Percentiles rank a stretch among this genome's conserved stretches.
These are phyloP conservation scores for Aspergillus felis DNA, from an alignment of 2,329 filamentous ascomycete species.

Conservation along the genomic window DNA sequence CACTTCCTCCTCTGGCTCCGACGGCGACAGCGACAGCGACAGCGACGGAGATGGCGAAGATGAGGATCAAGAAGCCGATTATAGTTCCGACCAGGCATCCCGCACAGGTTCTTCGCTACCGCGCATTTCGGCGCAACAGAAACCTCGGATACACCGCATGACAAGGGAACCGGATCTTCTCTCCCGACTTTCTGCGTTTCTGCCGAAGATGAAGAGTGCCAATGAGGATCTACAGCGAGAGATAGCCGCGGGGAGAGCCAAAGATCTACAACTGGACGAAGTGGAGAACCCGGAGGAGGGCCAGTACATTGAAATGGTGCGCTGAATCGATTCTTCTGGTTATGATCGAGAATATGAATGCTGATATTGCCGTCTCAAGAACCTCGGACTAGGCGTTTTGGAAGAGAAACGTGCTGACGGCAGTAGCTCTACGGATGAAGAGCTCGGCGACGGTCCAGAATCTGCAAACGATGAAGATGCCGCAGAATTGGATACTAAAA, in stretches of 20 bases:
- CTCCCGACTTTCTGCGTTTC: constrained; percentile 37
- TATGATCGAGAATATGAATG: background rate
- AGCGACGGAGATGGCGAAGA: constrained; percentile 18
- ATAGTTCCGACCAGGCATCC: constrained; percentile 2
- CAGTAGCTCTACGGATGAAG: constrained; percentile 15
- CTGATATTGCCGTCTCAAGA: constrained; percentile 20
- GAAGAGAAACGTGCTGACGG: constrained; percentile 33
- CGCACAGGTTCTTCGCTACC: constrained; percentile 16
- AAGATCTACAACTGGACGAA: constrained; percentile 33
- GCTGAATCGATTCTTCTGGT: constrained; percentile 6
- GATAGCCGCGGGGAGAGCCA: constrained; percentile 31
- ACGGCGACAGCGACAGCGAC: constrained; percentile 23
- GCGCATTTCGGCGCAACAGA: constrained; percentile 26
- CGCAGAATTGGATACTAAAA: constrained; percentile 10
- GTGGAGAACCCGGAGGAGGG: constrained; percentile 29
- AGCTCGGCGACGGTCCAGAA: constrained; percentile 10
- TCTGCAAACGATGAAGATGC: constrained; percentile 8
- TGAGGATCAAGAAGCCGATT: constrained; percentile 5
- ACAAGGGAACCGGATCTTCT: constrained; percentile 27
- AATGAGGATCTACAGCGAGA: constrained; percentile 40
- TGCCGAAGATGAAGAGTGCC: constrained; percentile 41
- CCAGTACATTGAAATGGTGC: constrained; percentile 43
- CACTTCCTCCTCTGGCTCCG: constrained; percentile 21
- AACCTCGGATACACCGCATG: constrained; percentile 31
- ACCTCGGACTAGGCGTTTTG: constrained; percentile 44